Conservation (phyloP, 306 rosid genomes). For the Prunus mume region DNA sequence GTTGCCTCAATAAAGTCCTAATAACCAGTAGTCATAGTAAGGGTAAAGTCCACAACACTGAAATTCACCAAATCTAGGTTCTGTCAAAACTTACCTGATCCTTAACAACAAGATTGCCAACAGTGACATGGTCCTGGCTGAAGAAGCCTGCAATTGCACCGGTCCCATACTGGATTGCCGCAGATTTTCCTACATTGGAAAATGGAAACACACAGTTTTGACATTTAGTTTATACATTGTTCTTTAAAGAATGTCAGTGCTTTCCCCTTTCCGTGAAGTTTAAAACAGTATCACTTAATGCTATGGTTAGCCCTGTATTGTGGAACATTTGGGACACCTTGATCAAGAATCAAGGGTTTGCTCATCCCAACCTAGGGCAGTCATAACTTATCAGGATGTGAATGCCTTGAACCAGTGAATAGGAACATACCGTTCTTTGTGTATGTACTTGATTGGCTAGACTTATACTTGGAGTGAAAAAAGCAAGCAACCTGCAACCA, state of each 20-base stretch:
- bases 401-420: background rate
- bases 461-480: conserved; percentile 50
- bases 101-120: conserved; percentile 42
- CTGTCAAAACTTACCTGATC: conserved; percentile 35
- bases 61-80: conserved; percentile 18
- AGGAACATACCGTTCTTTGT: conserved; percentile 33
- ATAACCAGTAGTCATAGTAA: background rate
- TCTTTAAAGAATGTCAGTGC: conserved; percentile 23
- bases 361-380: background rate
- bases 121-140: conserved; percentile 44
- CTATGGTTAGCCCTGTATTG: too few relatives aligned
- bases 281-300: background rate
- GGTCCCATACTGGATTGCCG: conserved; percentile 48
- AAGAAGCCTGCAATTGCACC: conserved; percentile 57
- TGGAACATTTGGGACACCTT: background rate
- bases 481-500: conserved; percentile 44
- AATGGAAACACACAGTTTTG: background rate
- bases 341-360: background rate
- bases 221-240: background rate
- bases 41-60: background rate
- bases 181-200: conserved; percentile 37
- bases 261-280: background rate
- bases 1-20: conserved; percentile 63
- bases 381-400: conserved; percentile 14
- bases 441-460: conserved; percentile 41